These are phyloP conservation scores for Begonia loranthoides DNA, from an alignment of 306 rosid species.

Conservation along the genomic window DNA sequence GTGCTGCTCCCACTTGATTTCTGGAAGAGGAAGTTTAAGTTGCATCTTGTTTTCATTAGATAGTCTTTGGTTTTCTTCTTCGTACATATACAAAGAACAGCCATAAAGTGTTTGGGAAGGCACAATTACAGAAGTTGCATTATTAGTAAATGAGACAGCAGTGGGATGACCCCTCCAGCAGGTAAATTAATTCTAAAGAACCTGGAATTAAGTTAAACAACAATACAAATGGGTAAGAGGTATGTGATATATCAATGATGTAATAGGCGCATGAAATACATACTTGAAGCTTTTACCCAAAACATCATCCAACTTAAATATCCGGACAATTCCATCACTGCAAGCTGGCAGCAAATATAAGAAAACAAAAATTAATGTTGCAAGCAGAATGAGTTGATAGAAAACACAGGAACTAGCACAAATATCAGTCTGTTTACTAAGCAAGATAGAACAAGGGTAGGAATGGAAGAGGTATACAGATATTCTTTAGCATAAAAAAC, in stretches of 20 bases:
- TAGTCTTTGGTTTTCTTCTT: constrained; percentile 57
- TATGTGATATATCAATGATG: too few relatives aligned
- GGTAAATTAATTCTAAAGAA: constrained; percentile 75
- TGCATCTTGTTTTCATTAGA: constrained; percentile 41
- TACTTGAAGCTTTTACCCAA: constrained; percentile 81
- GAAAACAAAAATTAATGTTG: too few relatives aligned
- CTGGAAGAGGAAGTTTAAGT: constrained; percentile 81
- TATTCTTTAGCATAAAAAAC: too few relatives aligned
- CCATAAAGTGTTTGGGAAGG: constrained; percentile 65
- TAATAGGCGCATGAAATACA: constrained; percentile 1
- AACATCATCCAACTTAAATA: constrained; percentile 88
- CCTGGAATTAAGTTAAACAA: constrained; percentile 36
- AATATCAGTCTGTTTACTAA: too few relatives aligned
- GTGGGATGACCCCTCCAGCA: constrained; percentile 85
- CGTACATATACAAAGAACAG: constrained; percentile 75
- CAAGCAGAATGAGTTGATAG: too few relatives aligned
- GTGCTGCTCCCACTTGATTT: constrained; percentile 80
- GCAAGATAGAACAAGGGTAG: too few relatives aligned
- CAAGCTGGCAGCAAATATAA: constrained; percentile 46
- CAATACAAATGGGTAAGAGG: constrained; percentile 7
- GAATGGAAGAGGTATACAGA: too few relatives aligned
- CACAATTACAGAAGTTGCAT: constrained; percentile 61
- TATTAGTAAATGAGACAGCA: constrained; percentile 53
- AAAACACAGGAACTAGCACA: too few relatives aligned
- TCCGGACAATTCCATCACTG: constrained; percentile 88